Evolutionary conservation across 1,284 basidiomycete species (phyloP), one percentile per base, ranked within the genome.

Genomic region (Cutaneotrichosporon curvatum): DNA sequence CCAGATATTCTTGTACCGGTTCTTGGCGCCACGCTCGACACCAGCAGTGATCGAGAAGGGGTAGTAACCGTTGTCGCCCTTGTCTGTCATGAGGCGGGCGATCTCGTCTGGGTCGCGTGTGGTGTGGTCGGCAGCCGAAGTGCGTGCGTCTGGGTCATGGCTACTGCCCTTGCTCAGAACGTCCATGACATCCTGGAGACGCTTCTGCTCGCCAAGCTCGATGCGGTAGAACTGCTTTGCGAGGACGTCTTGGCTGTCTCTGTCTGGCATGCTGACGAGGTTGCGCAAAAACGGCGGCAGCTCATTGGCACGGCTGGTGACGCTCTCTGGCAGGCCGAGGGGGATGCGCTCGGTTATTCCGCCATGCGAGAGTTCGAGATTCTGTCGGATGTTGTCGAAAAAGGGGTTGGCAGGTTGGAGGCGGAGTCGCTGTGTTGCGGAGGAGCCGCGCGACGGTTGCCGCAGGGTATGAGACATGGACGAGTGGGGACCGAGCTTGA

Each of bases 301-400:
- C 37, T 88, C 85, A 11, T 74, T 60, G 11, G 84, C 78, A 19
- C 87, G 78, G 9, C 76, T 71, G 16, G 78, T 75, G 19, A 85
- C 78, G 12, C 79, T 74, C 30, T 74, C 67, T 0, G 87, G 80
- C 4, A 95, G 76, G 28, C 78, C 77, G 43, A 95, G 78, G 6
- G 87, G 79, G 40, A 89, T 87, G 43, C 85, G 81, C 62, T 89
- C 82, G 0, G 82, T 83, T 57, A 87, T 83, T n/a, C 74, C 73
- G 9, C 87, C 88, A 44, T 87, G 83, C 11, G 82, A 81, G 30
- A 95, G 79, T 73, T 98, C 94, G 15, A 84, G 72, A 62, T 97
- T 95, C 70, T 98, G 94, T 25, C 94, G 84, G 59, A 98, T 88
- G 60, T 88, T 85, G 72, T 98, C 91, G 59, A 91, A 92, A 72